Conservation (phyloP, 2,329 filamentous ascomycete genomes). For the Botrytis elliptica region DNA sequence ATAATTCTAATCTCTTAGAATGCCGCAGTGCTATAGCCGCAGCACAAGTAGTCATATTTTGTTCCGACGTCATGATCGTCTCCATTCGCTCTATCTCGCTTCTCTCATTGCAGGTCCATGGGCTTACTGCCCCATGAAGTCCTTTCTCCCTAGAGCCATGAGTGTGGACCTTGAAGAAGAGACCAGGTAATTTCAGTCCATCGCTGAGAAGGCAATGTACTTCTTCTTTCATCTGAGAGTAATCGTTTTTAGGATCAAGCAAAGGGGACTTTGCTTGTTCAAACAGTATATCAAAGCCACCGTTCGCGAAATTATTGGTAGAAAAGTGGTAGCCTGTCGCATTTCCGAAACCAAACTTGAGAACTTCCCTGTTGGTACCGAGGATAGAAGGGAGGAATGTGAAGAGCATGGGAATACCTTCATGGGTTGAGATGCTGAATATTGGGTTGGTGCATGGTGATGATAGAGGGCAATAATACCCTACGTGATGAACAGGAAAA, state of each 20-base stretch:
- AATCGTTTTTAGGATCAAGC: neutral
- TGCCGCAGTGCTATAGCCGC: neutral
- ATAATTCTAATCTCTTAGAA: neutral
- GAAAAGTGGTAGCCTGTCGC: neutral
- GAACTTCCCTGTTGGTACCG: neutral
- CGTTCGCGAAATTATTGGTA: neutral
- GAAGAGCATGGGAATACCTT: constrained; percentile 3
- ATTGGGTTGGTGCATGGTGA: neutral
- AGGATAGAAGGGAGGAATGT: neutral
- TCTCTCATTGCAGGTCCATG: neutral
- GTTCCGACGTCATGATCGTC: neutral
- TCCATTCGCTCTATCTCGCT: constrained; percentile 7
- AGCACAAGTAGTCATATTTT: constrained; percentile 2
- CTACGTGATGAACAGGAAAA: neutral
- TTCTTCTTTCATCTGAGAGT: neutral
- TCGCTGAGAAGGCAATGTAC: neutral
- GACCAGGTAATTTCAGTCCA: neutral
- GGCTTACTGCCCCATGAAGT: neutral
- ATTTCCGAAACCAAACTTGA: neutral
- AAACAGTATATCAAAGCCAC: constrained; percentile 6
- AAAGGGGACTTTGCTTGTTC: neutral
- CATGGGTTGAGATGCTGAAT: neutral
- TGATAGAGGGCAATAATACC: neutral
- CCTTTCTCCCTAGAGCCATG: neutral
- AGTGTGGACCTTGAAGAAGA: neutral